These are phyloP conservation scores for Strobilomyces echinocephalus DNA, from an alignment of 768 basidiomycete genomes.

Conservation along the genomic window DNA sequence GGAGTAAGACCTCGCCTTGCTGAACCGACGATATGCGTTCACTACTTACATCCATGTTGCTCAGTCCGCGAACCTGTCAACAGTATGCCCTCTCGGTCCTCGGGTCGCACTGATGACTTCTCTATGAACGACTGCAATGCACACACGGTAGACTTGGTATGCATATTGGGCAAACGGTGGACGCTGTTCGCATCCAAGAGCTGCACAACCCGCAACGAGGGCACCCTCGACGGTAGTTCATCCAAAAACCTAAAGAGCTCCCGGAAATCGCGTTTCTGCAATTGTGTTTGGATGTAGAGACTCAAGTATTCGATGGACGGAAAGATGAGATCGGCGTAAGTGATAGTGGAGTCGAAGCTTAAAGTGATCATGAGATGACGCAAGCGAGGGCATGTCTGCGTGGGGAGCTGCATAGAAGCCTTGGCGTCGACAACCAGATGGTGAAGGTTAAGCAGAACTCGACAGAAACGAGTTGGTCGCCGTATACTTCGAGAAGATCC, in stretches of 20 bases:
- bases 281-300: constrained; percentile 6
- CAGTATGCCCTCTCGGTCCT: constrained; percentile 19
- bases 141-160: constrained; percentile 7
- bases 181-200: constrained; percentile 16
- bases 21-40: too few species aligned
- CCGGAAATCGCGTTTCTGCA: background rate
- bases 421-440: background rate
- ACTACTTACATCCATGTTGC: too few species aligned
- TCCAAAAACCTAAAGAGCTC: constrained; percentile 11
- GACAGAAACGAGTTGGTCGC: constrained; percentile 16
- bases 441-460: constrained; percentile 6
- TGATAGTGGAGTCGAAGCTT: background rate
- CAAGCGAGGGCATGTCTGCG: constrained; percentile 13
- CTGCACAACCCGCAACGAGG: constrained; percentile 21
- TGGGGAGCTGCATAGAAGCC: constrained; percentile 5
- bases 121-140: constrained; percentile 10
- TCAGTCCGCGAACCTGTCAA: constrained; percentile 22
- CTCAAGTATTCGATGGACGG: constrained; percentile 18
- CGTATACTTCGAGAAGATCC: constrained; percentile 11
- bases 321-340: background rate
- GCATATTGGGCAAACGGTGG: constrained; percentile 14
- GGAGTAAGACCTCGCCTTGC: too few species aligned
- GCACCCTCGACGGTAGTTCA: constrained; percentile 4
- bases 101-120: constrained; percentile 12
- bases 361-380: constrained; percentile 18